Evolutionary conservation across 2,329 filamentous ascomycete species (phyloP), one percentile per base, ranked within the genome.

Genomic region (Myrmaecium sp.): DNA sequence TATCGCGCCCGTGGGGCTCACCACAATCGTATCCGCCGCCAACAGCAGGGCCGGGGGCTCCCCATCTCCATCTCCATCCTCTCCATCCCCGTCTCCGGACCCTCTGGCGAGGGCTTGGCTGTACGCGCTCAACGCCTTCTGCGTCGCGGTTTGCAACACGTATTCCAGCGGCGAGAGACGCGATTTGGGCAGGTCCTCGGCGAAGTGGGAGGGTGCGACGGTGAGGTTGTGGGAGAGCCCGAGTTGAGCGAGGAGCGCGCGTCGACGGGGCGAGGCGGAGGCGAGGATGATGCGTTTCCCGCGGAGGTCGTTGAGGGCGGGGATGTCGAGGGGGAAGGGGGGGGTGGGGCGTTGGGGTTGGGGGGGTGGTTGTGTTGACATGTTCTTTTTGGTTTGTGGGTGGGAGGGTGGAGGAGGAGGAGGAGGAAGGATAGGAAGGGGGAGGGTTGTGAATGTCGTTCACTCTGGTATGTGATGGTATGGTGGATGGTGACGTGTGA

Each of bases 11-110:
- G 67, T 58, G 7, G 69, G 64, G 6, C 72, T 75, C 9, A 89
- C 78, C 34, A 98, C 80, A 30, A 98, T 64, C 0, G 89, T 95
- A 49, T 95, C 86, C 18, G 86, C 86, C 0, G 83, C 74, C 32
- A 95, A 74, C 31, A 95, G 81, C 10, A 95, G 62, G 5, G 72
- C 75, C 0, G 83, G 83, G n/a, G n/a, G n/a, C n/a, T n/a, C n/a
- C n/a, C n/a, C n/a, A n/a, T n/a, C n/a, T n/a, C n/a, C n/a, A 38
- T 94, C 89, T 29, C 63, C 68, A 30, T 59, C 54, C 25, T 43
- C 52, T 29, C 55, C 48, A 32, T 68, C 66, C n/a, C n/a, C n/a
- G n/a, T n/a, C n/a, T n/a, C n/a, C n/a, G n/a, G n/a, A n/a, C n/a
- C n/a, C n/a, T n/a, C n/a, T n/a, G 41, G 70, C 48, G 38, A 74